Evolutionary conservation across 129 eudicot genomes (phyloP), one percentile per base, ranked within the genome.

Genomic region (Tagetes patula): DNA sequence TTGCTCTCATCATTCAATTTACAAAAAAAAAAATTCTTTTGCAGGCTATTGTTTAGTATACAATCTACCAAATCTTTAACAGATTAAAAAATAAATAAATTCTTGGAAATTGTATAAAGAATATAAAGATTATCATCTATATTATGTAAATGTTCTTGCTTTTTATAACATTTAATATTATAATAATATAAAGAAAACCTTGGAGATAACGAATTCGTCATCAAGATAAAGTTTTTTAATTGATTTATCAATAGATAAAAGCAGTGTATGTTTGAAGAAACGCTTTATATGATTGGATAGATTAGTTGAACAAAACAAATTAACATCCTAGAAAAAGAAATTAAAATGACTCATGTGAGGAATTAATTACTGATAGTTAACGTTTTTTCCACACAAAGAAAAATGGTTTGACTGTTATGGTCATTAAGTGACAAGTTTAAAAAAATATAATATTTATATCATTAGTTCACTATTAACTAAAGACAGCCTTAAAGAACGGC

Each of bases 351-450:
- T 32, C 60, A 73, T 13, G 67, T 56, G 30, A 67, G 76, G n/a
- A 32, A 58, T 72, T 56, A 71, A 54, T 56, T 33, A 31, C 34
- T 20, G 50, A 71, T 52, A 37, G 53, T 37, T 40, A 55, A 71
- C 27, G 53, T 59, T 55, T 46, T 62, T 73, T 9, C 48, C 20
- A 36, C 39, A 56, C 8, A 61, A 46, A 33, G 69, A 73, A 53
- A 33, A 32, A 43, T 20, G 49, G 37, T 62, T 74, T 48, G 78
- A 74, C 78, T 48, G 70, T 61, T 39, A 60, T 74, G 41, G 71
- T 62, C n/a, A 62, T 34, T 14, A 48, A 69, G 9, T 60, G 66
- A 60, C 66, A 60, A 33, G 11, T 60, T 32, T 58, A 58, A 14
- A 54, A 20, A 54, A 54, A 20, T 20, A 20, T 20, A 20, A 20